Conservation (phyloP, 2,329 filamentous ascomycete genomes). For the Grosmannia huntii region DNA sequence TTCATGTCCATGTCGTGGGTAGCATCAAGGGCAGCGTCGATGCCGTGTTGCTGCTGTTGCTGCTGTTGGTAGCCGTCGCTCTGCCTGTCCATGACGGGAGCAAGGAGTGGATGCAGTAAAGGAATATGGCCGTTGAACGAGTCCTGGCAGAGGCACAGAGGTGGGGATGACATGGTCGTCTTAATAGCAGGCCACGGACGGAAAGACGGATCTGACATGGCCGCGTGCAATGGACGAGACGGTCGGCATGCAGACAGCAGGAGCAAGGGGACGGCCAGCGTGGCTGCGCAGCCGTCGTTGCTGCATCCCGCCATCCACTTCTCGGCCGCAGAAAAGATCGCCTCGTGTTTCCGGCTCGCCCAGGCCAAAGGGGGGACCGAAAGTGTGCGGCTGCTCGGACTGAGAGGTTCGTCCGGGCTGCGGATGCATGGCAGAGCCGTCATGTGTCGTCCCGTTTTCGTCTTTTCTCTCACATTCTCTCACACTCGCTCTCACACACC, state of each 20-base stretch:
- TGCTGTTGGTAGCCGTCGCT: neutral
- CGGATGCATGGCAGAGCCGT: no score
- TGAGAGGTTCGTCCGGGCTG: no score
- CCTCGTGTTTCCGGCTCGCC: neutral
- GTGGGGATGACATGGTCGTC: no score
- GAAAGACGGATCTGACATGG: no score
- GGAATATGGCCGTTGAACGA: no score
- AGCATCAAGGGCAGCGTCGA: neutral
- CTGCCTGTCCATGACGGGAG: neutral
- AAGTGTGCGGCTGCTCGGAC: no score
- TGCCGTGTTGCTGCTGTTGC: neutral
- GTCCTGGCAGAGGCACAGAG: no score
- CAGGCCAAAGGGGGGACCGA: no score
- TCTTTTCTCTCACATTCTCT: neutral
- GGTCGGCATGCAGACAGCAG: neutral
- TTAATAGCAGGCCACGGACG: no score
- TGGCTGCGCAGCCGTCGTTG: neutral
- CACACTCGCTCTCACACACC: neutral
- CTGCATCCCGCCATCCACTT: neutral
- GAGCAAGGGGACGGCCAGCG: neutral
- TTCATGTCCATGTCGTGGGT: neutral
- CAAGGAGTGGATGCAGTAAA: no score
- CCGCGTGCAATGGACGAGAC: neutral
- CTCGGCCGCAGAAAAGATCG: neutral
- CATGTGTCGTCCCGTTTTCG: no score